Conservation (phyloP, 1,284 basidiomycete genomes). For the Phlebopus sp. region DNA sequence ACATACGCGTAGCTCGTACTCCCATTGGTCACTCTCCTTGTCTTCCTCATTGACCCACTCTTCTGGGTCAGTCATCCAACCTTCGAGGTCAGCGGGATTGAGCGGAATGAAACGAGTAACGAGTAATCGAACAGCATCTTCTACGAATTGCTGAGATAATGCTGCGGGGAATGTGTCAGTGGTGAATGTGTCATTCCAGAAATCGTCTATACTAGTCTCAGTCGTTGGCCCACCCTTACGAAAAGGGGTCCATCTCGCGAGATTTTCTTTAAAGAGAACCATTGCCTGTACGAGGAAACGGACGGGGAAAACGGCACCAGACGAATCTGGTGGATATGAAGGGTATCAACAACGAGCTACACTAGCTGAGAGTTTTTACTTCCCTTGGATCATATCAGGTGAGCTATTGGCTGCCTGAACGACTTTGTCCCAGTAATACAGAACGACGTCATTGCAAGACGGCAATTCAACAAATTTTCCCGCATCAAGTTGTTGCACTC, state of each 20-base stretch:
- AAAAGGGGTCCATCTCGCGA: constrained; percentile 67
- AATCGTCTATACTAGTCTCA: constrained; percentile 47
- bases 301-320: constrained; percentile 62
- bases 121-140: constrained; percentile 74
- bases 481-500: constrained; percentile 62
- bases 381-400: constrained; percentile 56
- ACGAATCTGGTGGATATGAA: constrained; percentile 40
- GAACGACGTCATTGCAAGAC: constrained; percentile 59
- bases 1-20: constrained; percentile 80
- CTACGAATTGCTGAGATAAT: constrained; percentile 71
- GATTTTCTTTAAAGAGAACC: constrained; percentile 84
- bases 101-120: constrained; percentile 82
- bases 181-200: not conserved
- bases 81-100: constrained; percentile 73
- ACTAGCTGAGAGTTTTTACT: not conserved
- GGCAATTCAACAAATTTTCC: constrained; percentile 63
- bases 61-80: constrained; percentile 82
- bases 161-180: constrained; percentile 42
- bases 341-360: not conserved
- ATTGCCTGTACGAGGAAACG: constrained; percentile 83
- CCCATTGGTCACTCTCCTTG: constrained; percentile 85
- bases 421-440: constrained; percentile 78
- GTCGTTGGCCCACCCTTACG: constrained; percentile 60
- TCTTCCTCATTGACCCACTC: constrained; percentile 87
- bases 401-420: constrained; percentile 60